Percentiles rank a stretch among this genome's conserved stretches.
Evolutionary conservation across 306 rosid species (phyloP).

Genomic region (Sicyos edulis): DNA sequence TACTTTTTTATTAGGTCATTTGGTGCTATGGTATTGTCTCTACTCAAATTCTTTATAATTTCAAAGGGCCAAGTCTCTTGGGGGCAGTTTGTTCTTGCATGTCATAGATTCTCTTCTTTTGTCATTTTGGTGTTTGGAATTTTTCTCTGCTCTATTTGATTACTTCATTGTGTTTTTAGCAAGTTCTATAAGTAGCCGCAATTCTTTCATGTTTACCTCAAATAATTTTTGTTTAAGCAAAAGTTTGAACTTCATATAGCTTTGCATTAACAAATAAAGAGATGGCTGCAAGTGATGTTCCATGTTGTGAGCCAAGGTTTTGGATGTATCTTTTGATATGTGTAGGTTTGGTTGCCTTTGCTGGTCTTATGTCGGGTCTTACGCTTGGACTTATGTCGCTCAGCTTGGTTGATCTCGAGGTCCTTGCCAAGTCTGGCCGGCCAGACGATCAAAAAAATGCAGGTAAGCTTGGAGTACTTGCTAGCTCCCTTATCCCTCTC

Average conservation of each 20-base stretch:
- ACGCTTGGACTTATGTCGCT: slow-evolving; percentile 69
- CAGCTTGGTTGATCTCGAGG: slow-evolving; percentile 70
- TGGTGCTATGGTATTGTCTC: background rate
- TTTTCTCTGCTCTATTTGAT: background rate
- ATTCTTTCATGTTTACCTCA: background rate
- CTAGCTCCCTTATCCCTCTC: background rate
- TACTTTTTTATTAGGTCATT: background rate
- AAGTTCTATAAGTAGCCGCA: background rate
- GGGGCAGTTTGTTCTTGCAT: slow-evolving; percentile 13
- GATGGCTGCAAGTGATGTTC: slow-evolving; percentile 33
- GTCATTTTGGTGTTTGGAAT: slow-evolving; percentile 10
- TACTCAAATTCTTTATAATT: slow-evolving; percentile 1
- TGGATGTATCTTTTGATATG: slow-evolving; percentile 42
- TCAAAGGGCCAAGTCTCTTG: slow-evolving; percentile 14
- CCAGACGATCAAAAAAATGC: slow-evolving; percentile 57
- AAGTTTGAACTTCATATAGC: background rate
- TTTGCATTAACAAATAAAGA: background rate
- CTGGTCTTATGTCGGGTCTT: slow-evolving; percentile 65
- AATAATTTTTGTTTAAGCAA: background rate
- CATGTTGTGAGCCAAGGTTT: slow-evolving; percentile 42
- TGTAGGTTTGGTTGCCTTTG: slow-evolving; percentile 42
- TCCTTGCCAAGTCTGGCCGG: slow-evolving; percentile 50
- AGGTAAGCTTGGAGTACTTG: slow-evolving; percentile 27
- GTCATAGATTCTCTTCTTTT: slow-evolving; percentile 17
- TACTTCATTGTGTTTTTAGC: background rate